Percentiles rank a stretch among this genome's conserved stretches.
phyloP scores from a whole-genome alignment of 1,284 basidiomycete species.

The Austroboletus niveus region DNA sequence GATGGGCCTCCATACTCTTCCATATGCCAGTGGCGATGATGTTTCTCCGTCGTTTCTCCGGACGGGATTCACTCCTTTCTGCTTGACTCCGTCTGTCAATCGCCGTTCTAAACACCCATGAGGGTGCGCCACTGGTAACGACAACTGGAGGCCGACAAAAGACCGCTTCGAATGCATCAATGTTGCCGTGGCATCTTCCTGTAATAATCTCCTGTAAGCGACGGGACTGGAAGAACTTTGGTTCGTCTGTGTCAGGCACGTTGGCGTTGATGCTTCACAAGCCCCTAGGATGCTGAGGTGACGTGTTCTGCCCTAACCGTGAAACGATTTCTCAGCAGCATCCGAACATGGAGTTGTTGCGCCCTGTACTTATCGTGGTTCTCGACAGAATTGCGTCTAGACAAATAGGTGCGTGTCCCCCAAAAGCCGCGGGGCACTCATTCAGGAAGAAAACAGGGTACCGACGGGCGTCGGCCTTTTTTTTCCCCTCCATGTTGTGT shows the following conservation, averaged over 20 bases:
- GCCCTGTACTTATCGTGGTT: not conserved
- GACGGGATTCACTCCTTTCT: not conserved
- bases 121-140: not conserved
- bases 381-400: not conserved
- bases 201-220: too few species aligned
- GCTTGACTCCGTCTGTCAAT: not conserved
- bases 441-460: not conserved
- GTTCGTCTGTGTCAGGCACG: not conserved
- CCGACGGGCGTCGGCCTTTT: not conserved
- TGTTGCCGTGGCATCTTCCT: not conserved
- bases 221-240: too few species aligned
- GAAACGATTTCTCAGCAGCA: not conserved
- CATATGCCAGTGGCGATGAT: not conserved
- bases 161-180: not conserved
- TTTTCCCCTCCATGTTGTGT: not conserved
- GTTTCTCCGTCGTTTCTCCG: slow-evolving; percentile 2
- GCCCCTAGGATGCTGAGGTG: not conserved
- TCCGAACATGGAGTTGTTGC: not conserved
- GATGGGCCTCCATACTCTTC: not conserved
- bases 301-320: not conserved
- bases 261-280: not conserved
- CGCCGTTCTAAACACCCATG: slow-evolving; percentile 5
- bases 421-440: not conserved
- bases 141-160: slow-evolving; percentile 8
- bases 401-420: slow-evolving; percentile 9